Conservation (phyloP, 352 stramenopile species). For the Phytophthora brassicae region DNA sequence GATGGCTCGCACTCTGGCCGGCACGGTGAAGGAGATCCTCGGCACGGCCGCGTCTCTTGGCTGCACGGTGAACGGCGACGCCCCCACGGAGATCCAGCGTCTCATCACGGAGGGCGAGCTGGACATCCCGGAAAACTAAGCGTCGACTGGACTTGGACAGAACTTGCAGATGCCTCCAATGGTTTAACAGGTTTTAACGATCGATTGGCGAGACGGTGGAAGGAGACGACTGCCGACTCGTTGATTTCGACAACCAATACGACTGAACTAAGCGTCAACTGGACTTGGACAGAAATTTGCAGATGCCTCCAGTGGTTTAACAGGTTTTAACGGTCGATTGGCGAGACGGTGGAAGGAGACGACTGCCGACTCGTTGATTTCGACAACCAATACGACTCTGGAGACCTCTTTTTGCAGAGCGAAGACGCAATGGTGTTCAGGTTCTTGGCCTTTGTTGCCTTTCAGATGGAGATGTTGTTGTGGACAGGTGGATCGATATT, state of each 20-base stretch:
- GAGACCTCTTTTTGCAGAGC: conserved; percentile 35
- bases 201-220: conserved; percentile 8
- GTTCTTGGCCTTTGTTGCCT: no score
- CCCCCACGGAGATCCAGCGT: conserved; percentile 95
- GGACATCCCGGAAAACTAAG: conserved; percentile 97
- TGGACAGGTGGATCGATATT: conserved; percentile 10
- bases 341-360: conserved; percentile 2
- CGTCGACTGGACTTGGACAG: conserved; percentile 8
- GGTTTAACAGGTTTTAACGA: conserved; percentile 13
- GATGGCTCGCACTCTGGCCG: conserved; percentile 94
- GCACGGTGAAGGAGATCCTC: conserved; percentile 99
- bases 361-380: conserved; percentile 17
- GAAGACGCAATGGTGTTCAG: conserved; percentile 14
- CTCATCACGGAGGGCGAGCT: conserved; percentile 97
- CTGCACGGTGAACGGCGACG: conserved; percentile 99
- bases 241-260: no score
- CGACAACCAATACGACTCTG: conserved; percentile 33
- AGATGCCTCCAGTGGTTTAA: conserved; percentile 12
- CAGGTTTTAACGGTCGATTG: conserved; percentile 11
- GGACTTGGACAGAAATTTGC: conserved; percentile 9
- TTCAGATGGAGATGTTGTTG: conserved; percentile 8
- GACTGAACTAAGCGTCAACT: conserved; percentile 86
- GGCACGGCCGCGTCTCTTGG: conserved; percentile 98
- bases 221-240: conserved; percentile 5
- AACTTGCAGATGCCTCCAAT: conserved; percentile 14